A percentile compares a stretch with the other conserved stretches of the same genome.
Conservation (phyloP, 2,329 filamentous ascomycete genomes). For the Penicillium sp. region DNA sequence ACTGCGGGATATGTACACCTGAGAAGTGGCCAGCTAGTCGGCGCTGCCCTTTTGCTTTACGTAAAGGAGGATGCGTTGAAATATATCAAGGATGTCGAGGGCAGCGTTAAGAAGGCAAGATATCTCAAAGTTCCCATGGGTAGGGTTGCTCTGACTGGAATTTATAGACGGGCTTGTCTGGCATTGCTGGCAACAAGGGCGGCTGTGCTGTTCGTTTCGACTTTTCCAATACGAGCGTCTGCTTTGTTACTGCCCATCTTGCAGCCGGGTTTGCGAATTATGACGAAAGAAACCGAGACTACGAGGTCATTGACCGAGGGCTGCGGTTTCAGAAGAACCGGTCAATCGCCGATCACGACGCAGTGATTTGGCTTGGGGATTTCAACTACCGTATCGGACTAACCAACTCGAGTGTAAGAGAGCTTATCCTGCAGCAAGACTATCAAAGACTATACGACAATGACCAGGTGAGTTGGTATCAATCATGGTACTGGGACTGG, state of each 20-base stretch:
- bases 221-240: constrained; percentile 86
- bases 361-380: constrained; percentile 91
- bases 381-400: constrained; percentile 98
- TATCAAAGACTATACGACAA: constrained; percentile 81
- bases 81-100: constrained; percentile 94
- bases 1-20: constrained; percentile 82
- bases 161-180: constrained; percentile 74
- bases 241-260: constrained; percentile 93
- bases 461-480: constrained; percentile 61
- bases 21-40: constrained; percentile 88
- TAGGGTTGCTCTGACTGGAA: constrained; percentile 15
- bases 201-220: constrained; percentile 95
- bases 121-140: background rate
- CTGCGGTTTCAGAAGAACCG: constrained; percentile 87
- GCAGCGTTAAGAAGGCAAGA: constrained; percentile 77
- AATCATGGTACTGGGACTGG: background rate
- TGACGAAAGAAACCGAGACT: constrained; percentile 91
- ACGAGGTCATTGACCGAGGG: constrained; percentile 80
- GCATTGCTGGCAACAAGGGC: constrained; percentile 97
- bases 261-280: constrained; percentile 96
- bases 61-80: constrained; percentile 72
- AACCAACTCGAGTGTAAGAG: constrained; percentile 69
- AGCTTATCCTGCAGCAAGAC: constrained; percentile 67
- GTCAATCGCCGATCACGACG: constrained; percentile 85
- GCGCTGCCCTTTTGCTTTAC: constrained; percentile 87